Conservation (phyloP, 2,329 filamentous ascomycete species). For the Verticillium alfalfae region DNA sequence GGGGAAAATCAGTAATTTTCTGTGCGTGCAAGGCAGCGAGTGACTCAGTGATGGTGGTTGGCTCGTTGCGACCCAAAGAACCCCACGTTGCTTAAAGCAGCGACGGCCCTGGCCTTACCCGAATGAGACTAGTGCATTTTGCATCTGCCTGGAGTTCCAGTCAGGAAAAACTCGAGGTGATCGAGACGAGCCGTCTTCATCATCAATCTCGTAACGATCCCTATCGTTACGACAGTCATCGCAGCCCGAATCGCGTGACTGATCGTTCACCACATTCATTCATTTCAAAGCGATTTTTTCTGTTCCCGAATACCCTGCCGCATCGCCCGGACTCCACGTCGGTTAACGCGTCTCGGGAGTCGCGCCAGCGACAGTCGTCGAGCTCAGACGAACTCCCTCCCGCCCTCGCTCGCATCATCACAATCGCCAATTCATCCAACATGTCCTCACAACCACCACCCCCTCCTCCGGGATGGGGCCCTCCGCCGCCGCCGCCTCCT, state of each 20-base stretch:
- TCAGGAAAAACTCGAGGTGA: neutral
- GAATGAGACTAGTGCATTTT: neutral
- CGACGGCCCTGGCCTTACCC: neutral
- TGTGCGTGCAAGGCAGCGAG: neutral
- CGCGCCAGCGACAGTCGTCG: conserved; percentile 8
- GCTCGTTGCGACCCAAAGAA: neutral
- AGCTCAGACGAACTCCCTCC: conserved; percentile 5
- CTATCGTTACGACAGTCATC: conserved; percentile 1
- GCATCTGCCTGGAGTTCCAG: neutral
- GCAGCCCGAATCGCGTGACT: neutral
- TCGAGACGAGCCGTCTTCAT: neutral
- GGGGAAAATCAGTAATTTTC: neutral
- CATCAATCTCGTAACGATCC: neutral
- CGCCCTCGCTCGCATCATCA: conserved; percentile 4
- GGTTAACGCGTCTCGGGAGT: conserved; percentile 9
- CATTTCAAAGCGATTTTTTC: neutral
- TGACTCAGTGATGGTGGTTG: neutral
- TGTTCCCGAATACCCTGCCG: neutral
- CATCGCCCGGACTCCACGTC: neutral
- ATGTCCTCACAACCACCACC: conserved; percentile 51
- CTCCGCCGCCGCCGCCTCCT: conserved; percentile 40
- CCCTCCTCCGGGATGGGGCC: conserved; percentile 53
- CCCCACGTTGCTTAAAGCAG: neutral
- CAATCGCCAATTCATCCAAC: conserved; percentile 13
- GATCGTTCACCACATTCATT: neutral